A percentile compares a stretch with the other conserved stretches of the same genome.
Evolutionary conservation across 352 stramenopile genomes (phyloP).

Genomic region (Phytophthora idaei): DNA sequence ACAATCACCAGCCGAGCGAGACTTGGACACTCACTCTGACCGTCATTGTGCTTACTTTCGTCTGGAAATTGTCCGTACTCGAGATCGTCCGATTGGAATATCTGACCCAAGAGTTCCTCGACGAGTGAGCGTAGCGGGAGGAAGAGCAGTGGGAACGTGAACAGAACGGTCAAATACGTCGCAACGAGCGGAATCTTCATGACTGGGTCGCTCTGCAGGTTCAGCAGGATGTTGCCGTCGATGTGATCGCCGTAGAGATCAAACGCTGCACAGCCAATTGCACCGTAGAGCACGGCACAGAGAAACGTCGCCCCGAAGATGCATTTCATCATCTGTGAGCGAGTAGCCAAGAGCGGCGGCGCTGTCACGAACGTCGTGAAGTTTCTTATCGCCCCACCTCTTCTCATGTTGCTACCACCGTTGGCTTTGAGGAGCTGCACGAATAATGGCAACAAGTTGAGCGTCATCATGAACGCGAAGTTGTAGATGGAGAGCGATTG

Average conservation of each 20-base stretch:
- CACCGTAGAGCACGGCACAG: slow-evolving; percentile 55
- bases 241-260: slow-evolving; percentile 52
- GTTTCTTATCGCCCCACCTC: slow-evolving; percentile 40
- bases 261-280: slow-evolving; percentile 50
- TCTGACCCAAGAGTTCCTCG: slow-evolving; percentile 35
- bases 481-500: slow-evolving; percentile 79
- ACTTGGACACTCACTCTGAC: background rate
- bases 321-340: slow-evolving; percentile 46
- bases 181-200: slow-evolving; percentile 55
- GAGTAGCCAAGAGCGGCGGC: slow-evolving; percentile 23
- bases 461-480: slow-evolving; percentile 81
- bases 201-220: slow-evolving; percentile 43
- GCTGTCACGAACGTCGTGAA: slow-evolving; percentile 33
- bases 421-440: slow-evolving; percentile 51
- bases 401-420: slow-evolving; percentile 19
- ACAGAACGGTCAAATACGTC: slow-evolving; percentile 47
- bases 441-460: slow-evolving; percentile 81
- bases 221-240: slow-evolving; percentile 60
- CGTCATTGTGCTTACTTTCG: slow-evolving; percentile 12
- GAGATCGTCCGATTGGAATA: slow-evolving; percentile 8
- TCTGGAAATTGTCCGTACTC: slow-evolving; percentile 9
- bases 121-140: slow-evolving; percentile 45
- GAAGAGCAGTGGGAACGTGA: slow-evolving; percentile 63
- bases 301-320: slow-evolving; percentile 50
- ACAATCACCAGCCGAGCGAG: slow-evolving; percentile 24